phyloP scores from a whole-genome alignment of 345 rosid genomes.

The Cardiospermum halicacabum region DNA sequence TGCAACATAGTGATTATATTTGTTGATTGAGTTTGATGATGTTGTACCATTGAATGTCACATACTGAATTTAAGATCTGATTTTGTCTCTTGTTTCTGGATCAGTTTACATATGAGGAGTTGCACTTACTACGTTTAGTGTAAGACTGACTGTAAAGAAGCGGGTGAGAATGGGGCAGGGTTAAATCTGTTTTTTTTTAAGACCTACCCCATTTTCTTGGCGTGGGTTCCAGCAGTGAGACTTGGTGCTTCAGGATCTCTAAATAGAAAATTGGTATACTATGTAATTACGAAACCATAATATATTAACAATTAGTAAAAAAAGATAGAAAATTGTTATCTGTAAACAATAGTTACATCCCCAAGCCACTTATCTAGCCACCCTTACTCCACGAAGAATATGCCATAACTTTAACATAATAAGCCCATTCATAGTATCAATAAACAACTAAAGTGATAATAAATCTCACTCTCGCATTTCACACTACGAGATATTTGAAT shows the following conservation, averaged over 20 bases:
- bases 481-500: no score
- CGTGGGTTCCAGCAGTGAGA: constrained; percentile 14
- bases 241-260: constrained; percentile 16
- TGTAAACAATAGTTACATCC: no score
- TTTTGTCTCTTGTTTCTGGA: background rate
- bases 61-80: constrained; percentile 27
- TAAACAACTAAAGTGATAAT: no score
- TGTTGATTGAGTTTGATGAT: background rate
- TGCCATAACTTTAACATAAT: no score
- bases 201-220: constrained; percentile 8
- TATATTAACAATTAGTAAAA: no score
- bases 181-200: background rate
- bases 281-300: no score
- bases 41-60: background rate
- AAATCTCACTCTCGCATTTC: no score
- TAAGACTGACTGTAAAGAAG: constrained; percentile 9
- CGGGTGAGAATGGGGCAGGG: background rate
- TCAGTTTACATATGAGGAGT: constrained; percentile 8
- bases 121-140: constrained; percentile 11
- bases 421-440: no score
- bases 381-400: no score
- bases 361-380: no score
- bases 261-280: no score
- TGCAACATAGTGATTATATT: background rate
- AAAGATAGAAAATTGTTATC: no score